Conservation (phyloP, 441 rosid species). For the Kokia cookei region DNA sequence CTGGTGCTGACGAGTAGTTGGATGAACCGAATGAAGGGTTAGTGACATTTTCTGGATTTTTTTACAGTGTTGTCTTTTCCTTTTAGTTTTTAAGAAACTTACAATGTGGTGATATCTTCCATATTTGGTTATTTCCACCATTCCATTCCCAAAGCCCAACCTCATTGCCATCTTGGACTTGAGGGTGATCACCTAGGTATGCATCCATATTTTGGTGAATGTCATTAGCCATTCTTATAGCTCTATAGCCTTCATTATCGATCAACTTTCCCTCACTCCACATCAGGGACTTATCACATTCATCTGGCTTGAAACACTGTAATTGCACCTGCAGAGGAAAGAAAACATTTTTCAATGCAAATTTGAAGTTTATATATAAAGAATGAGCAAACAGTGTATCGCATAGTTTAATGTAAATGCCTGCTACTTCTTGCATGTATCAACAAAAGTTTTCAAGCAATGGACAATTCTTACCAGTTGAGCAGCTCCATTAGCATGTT, state of each 20-base stretch:
- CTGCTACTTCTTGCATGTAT: background rate
- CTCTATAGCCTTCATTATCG: slow-evolving; percentile 60
- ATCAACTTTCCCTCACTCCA: slow-evolving; percentile 73
- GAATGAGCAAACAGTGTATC: background rate
- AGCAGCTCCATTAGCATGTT: slow-evolving; percentile 68
- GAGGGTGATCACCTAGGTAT: slow-evolving; percentile 57
- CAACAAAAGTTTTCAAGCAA: background rate
- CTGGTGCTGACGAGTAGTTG: slow-evolving; percentile 22
- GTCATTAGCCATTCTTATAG: slow-evolving; percentile 74
- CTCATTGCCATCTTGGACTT: slow-evolving; percentile 63
- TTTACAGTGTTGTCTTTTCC: no score
- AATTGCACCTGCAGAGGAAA: slow-evolving; percentile 59
- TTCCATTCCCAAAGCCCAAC: slow-evolving; percentile 83
- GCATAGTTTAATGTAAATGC: background rate
- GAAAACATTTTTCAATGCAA: background rate
- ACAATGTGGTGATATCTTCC: slow-evolving; percentile 73
- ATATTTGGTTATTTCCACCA: slow-evolving; percentile 75
- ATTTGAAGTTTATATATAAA: background rate
- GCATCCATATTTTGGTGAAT: slow-evolving; percentile 70
- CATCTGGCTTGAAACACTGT: slow-evolving; percentile 54
- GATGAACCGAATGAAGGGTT: background rate
- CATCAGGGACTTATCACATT: slow-evolving; percentile 41
- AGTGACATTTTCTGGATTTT: no score
- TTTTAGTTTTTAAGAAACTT: slow-evolving; percentile 11
- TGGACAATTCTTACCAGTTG: slow-evolving; percentile 58